phyloP scores from a whole-genome alignment of 495 filamentous ascomycete species.

The Podospora didyma region DNA sequence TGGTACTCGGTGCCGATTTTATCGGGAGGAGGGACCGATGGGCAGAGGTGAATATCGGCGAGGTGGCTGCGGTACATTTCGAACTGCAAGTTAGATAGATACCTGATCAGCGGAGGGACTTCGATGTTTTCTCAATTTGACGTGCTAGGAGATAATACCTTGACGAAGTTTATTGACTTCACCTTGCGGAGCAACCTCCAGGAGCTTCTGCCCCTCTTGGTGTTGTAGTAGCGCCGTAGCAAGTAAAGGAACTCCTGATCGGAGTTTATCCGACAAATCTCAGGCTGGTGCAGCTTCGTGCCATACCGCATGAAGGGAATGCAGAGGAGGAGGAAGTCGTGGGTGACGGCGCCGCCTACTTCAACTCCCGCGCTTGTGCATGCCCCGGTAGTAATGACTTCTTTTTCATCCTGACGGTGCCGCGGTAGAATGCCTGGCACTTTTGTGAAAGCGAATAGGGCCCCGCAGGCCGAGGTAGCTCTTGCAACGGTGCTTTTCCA shows the following conservation, averaged over 20 bases:
- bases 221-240: constrained; percentile 1
- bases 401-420: neutral
- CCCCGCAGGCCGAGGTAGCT: neutral
- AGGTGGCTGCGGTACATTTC: constrained; percentile 8
- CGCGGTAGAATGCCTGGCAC: neutral
- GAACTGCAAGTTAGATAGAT: neutral
- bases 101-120: neutral
- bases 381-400: constrained; percentile 2
- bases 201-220: neutral
- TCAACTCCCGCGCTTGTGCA: constrained; percentile 1
- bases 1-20: constrained; percentile 2
- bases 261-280: constrained; percentile 11
- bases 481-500: neutral
- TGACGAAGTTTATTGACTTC: constrained; percentile 3
- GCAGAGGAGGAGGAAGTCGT: constrained; percentile 8
- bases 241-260: constrained; percentile 8
- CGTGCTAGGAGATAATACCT: neutral
- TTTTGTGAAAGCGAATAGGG: neutral
- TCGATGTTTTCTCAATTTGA: neutral
- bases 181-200: constrained; percentile 6
- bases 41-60: constrained; percentile 2
- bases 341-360: neutral
- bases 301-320: constrained; percentile 7
- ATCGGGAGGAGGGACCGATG: constrained; percentile 3
- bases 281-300: constrained; percentile 7